Percentiles rank a stretch among this genome's conserved stretches.
Evolutionary conservation across 2,329 filamentous ascomycete genomes (phyloP).

Genomic region (Seiridium cupressi): DNA sequence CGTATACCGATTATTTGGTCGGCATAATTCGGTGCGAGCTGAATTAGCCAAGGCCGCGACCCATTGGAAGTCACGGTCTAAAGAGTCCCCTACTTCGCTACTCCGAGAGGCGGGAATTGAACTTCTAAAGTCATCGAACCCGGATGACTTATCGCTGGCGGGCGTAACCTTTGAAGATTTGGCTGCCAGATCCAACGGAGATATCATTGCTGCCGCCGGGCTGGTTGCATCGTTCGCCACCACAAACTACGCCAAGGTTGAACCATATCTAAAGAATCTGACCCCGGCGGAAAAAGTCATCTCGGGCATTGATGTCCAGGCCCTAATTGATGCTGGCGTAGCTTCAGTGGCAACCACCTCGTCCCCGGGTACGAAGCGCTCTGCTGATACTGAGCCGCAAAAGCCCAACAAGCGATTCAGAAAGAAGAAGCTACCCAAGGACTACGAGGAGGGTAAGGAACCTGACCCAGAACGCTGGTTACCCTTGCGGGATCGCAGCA

Average conservation of each 20-base stretch:
- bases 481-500: conserved; percentile 83
- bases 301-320: conserved; percentile 56
- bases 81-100: conserved; percentile 55
- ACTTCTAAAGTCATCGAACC: conserved; percentile 71
- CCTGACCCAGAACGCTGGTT: conserved; percentile 92
- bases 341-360: conserved; percentile 42
- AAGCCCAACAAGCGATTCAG: conserved; percentile 52
- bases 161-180: conserved; percentile 77
- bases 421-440: conserved; percentile 60
- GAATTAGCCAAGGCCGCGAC: conserved; percentile 77
- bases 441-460: conserved; percentile 73
- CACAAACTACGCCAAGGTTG: conserved; percentile 53
- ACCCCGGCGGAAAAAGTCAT: conserved; percentile 63
- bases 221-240: conserved; percentile 80
- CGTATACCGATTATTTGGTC: conserved; percentile 74
- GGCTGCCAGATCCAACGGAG: conserved; percentile 61
- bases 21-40: conserved; percentile 66
- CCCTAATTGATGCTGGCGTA: conserved; percentile 67
- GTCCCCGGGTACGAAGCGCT: conserved; percentile 46
- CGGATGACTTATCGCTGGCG: conserved; percentile 67
- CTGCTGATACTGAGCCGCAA: conserved; percentile 34
- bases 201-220: conserved; percentile 73
- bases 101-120: conserved; percentile 80
- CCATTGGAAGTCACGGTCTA: conserved; percentile 71
- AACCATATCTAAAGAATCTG: conserved; percentile 54